Evolutionary conservation across 2,329 filamentous ascomycete species (phyloP).

Genomic region (Fusarium austroafricanum): DNA sequence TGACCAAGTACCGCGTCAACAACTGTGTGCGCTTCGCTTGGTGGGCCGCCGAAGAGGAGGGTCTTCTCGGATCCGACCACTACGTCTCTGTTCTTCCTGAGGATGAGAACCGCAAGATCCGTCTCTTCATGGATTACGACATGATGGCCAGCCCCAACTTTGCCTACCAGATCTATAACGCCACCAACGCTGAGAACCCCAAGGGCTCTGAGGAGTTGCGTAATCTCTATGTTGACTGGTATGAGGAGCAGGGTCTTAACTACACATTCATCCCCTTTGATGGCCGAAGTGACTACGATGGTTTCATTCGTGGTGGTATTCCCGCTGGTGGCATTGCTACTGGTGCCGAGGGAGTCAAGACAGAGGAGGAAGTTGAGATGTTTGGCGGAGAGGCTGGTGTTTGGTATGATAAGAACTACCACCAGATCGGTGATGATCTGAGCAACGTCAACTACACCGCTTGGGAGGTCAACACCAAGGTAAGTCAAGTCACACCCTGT

Average conservation of each 20-base stretch:
- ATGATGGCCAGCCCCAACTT: slow-evolving; percentile 76
- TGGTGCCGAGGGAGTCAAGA: slow-evolving; percentile 82
- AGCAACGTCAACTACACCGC: slow-evolving; percentile 69
- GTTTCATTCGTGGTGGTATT: slow-evolving; percentile 78
- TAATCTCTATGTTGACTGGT: slow-evolving; percentile 76
- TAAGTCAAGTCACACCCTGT: slow-evolving; percentile 49
- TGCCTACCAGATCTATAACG: slow-evolving; percentile 76
- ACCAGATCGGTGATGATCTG: slow-evolving; percentile 71
- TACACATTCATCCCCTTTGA: slow-evolving; percentile 80
- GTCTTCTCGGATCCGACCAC: slow-evolving; percentile 71
- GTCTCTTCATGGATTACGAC: slow-evolving; percentile 77
- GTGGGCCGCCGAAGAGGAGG: slow-evolving; percentile 76
- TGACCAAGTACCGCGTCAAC: slow-evolving; percentile 67
- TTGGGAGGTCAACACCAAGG: slow-evolving; percentile 71
- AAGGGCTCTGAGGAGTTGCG: slow-evolving; percentile 76
- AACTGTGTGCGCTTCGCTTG: slow-evolving; percentile 76
- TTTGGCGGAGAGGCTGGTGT: slow-evolving; percentile 78
- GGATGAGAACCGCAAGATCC: slow-evolving; percentile 71
- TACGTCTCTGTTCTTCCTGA: slow-evolving; percentile 66
- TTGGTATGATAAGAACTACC: slow-evolving; percentile 70
- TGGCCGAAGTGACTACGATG: slow-evolving; percentile 82
- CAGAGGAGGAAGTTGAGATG: slow-evolving; percentile 69
- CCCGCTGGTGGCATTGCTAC: slow-evolving; percentile 81
- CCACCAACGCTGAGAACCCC: slow-evolving; percentile 77
- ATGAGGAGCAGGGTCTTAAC: slow-evolving; percentile 69